phyloP scores from a whole-genome alignment of 2,329 filamentous ascomycete genomes.

The Aspergillus piperis region DNA sequence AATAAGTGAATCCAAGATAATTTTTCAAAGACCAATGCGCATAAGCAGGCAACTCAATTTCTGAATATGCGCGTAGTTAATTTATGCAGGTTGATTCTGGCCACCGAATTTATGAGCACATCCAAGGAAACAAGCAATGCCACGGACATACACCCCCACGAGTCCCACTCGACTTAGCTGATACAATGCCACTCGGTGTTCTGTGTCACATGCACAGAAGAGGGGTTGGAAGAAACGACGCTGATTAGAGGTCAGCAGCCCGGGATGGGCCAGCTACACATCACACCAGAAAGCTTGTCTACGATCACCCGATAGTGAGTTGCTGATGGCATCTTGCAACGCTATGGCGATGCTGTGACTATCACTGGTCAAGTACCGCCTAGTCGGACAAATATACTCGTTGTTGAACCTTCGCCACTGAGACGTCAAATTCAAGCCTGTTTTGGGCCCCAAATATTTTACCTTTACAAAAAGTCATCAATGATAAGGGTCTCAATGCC shows the following conservation, averaged over 20 bases:
- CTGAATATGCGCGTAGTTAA: too few relatives aligned
- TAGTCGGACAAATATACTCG: neutral
- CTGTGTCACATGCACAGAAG: neutral
- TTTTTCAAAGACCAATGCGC: too few relatives aligned
- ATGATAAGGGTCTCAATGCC: neutral
- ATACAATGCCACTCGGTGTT: neutral
- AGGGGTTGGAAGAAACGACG: neutral
- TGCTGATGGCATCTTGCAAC: neutral
- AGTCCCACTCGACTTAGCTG: neutral
- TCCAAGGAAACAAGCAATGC: too few relatives aligned
- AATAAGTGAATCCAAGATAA: too few relatives aligned
- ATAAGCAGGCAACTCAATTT: too few relatives aligned
- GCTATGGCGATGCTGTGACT: neutral
- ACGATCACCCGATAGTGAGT: neutral
- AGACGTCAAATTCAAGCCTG: neutral
- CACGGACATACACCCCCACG: neutral
- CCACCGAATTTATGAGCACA: too few relatives aligned
- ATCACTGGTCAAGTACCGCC: neutral
- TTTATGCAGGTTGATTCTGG: too few relatives aligned
- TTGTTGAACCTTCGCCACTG: neutral
- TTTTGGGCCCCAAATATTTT: too few relatives aligned
- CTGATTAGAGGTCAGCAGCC: neutral
- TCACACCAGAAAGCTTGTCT: neutral
- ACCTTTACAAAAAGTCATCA: too few relatives aligned
- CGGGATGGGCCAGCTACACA: neutral